Percentiles rank a stretch among this genome's conserved stretches.
Conservation (phyloP, 768 basidiomycete species). For the Termitomyces sp. region DNA sequence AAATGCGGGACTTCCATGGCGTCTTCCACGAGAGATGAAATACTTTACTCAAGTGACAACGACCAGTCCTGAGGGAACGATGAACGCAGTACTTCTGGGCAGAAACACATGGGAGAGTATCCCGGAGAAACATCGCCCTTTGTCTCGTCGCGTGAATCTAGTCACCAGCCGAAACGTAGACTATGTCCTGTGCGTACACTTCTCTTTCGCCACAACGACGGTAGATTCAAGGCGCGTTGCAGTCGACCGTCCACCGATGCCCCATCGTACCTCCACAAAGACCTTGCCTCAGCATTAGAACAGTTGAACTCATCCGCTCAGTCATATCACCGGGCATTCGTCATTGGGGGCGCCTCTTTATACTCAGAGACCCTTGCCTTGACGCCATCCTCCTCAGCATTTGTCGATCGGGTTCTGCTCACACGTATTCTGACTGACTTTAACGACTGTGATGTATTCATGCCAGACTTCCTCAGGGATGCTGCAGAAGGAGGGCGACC, state of each 20-base stretch:
- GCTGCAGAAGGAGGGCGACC: slow-evolving; percentile 27
- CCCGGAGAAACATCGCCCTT: slow-evolving; percentile 75
- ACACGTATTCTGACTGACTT: slow-evolving; percentile 78
- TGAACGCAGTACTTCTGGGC: slow-evolving; percentile 90
- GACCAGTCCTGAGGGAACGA: slow-evolving; percentile 41
- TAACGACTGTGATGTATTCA: slow-evolving; percentile 80
- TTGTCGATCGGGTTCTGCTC: slow-evolving; percentile 80
- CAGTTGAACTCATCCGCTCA: slow-evolving; percentile 20
- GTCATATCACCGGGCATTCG: slow-evolving; percentile 56
- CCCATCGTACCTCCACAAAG: slow-evolving; percentile 30
- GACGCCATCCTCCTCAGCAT: slow-evolving; percentile 25
- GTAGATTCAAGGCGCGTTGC: not conserved
- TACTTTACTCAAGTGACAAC: slow-evolving; percentile 86
- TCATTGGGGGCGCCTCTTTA: slow-evolving; percentile 90
- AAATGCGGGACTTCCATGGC: slow-evolving; percentile 78
- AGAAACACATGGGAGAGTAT: slow-evolving; percentile 98
- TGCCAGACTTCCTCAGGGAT: slow-evolving; percentile 59
- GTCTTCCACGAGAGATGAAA: slow-evolving; percentile 80
- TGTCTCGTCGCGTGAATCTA: slow-evolving; percentile 70
- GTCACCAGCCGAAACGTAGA: slow-evolving; percentile 60
- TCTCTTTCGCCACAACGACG: not conserved
- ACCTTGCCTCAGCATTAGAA: slow-evolving; percentile 36
- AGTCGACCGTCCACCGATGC: slow-evolving; percentile 14
- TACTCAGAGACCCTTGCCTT: slow-evolving; percentile 64
- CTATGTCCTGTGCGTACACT: slow-evolving; percentile 54